Evolutionary conservation across 768 basidiomycete genomes (phyloP), one percentile per base, ranked within the genome.

Genomic region (Mycena rebaudengoi): DNA sequence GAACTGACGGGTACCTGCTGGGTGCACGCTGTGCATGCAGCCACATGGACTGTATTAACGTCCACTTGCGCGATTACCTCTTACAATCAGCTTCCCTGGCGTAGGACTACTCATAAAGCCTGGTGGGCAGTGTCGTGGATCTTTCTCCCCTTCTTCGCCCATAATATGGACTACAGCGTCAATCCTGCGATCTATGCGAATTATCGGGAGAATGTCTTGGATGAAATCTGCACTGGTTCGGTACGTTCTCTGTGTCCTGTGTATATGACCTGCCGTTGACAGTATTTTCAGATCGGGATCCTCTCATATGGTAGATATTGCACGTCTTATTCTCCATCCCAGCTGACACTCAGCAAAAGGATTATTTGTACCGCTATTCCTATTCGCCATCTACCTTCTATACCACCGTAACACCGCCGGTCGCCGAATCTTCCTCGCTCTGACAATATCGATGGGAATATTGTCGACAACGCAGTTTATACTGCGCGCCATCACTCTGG

Each of bases 81-180:
- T n/a, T n/a, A n/a, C n/a, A n/a, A n/a, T n/a, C n/a, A n/a, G n/a
- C n/a, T n/a, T n/a, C n/a, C n/a, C n/a, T n/a, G n/a, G n/a, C n/a
- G n/a, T n/a, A n/a, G n/a, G n/a, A n/a, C n/a, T n/a, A n/a, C n/a
- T n/a, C n/a, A n/a, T n/a, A n/a, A n/a, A n/a, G n/a, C n/a, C n/a
- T n/a, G n/a, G n/a, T n/a, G n/a, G n/a, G n/a, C n/a, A n/a, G n/a
- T n/a, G n/a, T n/a, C n/a, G n/a, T n/a, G n/a, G n/a, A n/a, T n/a
- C n/a, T n/a, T n/a, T 32, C 16, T 23, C 10, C 54, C 26, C 48
- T 35, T 20, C 50, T 28, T 21, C 35, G 1, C 8, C 4, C n/a
- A 8, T n/a, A 13, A 20, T 30, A 64, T 64, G 62, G 20, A 54
- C n/a, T 59, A 64, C 50, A 25, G 8, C n/a, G 56, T 59, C 33